These are phyloP conservation scores for Oryza nivara DNA, from an alignment of 176 grass and related monocot genomes.

Conservation along the genomic window DNA sequence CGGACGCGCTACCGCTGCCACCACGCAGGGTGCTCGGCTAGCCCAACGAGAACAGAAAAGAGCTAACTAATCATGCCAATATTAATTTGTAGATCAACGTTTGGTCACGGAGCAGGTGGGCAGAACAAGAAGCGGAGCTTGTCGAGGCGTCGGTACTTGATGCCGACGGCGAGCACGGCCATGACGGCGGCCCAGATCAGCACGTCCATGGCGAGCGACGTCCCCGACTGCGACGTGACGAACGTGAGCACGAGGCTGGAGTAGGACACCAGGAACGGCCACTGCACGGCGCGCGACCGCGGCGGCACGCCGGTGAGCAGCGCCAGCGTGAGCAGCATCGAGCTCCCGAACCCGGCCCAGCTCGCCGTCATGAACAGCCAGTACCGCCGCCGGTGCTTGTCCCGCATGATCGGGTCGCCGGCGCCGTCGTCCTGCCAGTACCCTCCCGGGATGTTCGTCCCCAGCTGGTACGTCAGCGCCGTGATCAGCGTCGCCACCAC, in stretches of 20 bases:
- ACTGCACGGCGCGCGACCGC: constrained; percentile 28
- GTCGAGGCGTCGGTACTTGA: not conserved
- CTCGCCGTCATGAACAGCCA: constrained; percentile 49
- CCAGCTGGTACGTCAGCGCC: constrained; percentile 49
- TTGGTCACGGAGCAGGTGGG: not conserved
- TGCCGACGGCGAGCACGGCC: not conserved
- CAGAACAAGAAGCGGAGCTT: not conserved
- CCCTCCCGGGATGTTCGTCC: constrained; percentile 38
- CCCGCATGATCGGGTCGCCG: constrained; percentile 51
- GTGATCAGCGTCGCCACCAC: constrained; percentile 56
- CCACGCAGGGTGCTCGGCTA: too few species aligned
- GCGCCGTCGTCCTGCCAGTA: constrained; percentile 43
- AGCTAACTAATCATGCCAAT: too few species aligned
- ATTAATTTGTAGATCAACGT: too few species aligned
- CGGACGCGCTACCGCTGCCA: too few species aligned
- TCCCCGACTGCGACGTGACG: constrained; percentile 37
- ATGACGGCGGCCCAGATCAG: constrained; percentile 4
- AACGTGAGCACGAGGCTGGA: constrained; percentile 53
- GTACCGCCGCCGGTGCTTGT: constrained; percentile 29
- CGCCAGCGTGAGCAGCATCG: constrained; percentile 45
- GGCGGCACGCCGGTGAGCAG: constrained; percentile 42
- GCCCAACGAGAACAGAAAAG: too few species aligned
- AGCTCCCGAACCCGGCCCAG: constrained; percentile 49
- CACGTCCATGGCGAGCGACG: constrained; percentile 40
- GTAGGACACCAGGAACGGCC: constrained; percentile 49